Conservation (phyloP, 768 basidiomycete genomes). For the Saitozyma sp. region DNA sequence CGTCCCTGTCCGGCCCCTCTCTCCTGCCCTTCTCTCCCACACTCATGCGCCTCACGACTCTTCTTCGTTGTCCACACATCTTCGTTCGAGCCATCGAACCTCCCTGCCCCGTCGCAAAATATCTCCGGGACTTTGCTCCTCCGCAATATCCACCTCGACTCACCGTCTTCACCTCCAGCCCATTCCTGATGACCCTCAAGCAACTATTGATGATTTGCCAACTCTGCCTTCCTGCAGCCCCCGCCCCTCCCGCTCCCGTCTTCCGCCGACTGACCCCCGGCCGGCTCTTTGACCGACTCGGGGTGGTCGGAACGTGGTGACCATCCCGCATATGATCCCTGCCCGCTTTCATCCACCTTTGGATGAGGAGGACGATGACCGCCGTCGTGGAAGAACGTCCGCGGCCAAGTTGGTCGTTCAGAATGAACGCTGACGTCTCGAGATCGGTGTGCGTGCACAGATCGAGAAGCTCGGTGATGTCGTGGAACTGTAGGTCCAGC, state of each 20-base stretch:
- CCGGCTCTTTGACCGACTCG: conserved; percentile 6
- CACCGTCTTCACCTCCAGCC: conserved; percentile 75
- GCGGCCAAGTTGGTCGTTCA: conserved; percentile 90
- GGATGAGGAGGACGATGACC: conserved; percentile 78
- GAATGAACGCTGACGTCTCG: conserved; percentile 69
- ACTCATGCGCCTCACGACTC: too few relatives aligned
- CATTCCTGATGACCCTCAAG: conserved; percentile 80
- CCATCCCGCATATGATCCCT: conserved; percentile 1
- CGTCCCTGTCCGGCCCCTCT: too few relatives aligned
- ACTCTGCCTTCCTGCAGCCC: conserved; percentile 11
- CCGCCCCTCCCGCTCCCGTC: neutral
- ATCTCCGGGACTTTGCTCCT: neutral
- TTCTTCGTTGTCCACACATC: neutral
- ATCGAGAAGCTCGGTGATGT: conserved; percentile 61
- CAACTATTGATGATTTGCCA: conserved; percentile 72
- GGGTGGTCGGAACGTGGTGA: conserved; percentile 8
- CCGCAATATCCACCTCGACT: conserved; percentile 3
- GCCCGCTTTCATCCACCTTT: conserved; percentile 66
- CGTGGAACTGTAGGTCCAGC: conserved; percentile 38
- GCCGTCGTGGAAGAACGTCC: conserved; percentile 91
- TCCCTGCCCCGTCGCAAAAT: neutral
- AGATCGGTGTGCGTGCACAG: conserved; percentile 70
- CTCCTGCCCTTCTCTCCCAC: too few relatives aligned
- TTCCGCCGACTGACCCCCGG: conserved; percentile 9
- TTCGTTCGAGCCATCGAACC: too few relatives aligned